Evolutionary conservation across 1,139 yeast genomes (phyloP).

Genomic region (Hyphopichia fennica): DNA sequence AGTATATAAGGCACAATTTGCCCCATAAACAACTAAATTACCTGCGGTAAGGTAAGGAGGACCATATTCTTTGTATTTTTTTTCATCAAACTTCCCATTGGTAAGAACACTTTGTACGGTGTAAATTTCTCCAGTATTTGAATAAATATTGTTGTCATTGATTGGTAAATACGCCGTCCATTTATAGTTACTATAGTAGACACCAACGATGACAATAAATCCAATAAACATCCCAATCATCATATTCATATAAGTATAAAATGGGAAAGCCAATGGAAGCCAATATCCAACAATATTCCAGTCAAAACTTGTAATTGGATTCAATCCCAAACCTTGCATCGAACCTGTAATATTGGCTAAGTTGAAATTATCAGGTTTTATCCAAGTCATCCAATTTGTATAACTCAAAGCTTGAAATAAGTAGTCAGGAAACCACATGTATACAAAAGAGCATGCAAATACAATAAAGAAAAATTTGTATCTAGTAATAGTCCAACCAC

Average conservation of each 20-base stretch:
- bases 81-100: conserved; percentile 34
- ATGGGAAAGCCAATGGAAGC: conserved; percentile 41
- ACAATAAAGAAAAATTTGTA: conserved; percentile 27
- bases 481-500: conserved; percentile 38
- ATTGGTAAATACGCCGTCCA: conserved; percentile 58
- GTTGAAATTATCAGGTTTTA: conserved; percentile 26
- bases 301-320: conserved; percentile 57
- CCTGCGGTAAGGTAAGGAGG: conserved; percentile 46
- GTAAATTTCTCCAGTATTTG: conserved; percentile 47
- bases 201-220: conserved; percentile 41
- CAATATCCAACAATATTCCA: conserved; percentile 37
- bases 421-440: conserved; percentile 37
- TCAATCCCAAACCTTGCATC: conserved; percentile 52
- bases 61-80: conserved; percentile 45
- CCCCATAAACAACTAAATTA: conserved; percentile 51
- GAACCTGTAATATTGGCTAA: conserved; percentile 62
- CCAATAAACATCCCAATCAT: conserved; percentile 45
- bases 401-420: conserved; percentile 31
- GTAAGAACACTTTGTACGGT: conserved; percentile 41
- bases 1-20: conserved; percentile 42
- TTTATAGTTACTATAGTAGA: conserved; percentile 52
- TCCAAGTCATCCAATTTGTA: conserved; percentile 43
- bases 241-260: conserved; percentile 42
- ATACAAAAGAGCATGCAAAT: conserved; percentile 24
- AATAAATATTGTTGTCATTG: conserved; percentile 47